Conservation (phyloP, 495 filamentous ascomycete species). For the Trichoderma orchidacearum region DNA sequence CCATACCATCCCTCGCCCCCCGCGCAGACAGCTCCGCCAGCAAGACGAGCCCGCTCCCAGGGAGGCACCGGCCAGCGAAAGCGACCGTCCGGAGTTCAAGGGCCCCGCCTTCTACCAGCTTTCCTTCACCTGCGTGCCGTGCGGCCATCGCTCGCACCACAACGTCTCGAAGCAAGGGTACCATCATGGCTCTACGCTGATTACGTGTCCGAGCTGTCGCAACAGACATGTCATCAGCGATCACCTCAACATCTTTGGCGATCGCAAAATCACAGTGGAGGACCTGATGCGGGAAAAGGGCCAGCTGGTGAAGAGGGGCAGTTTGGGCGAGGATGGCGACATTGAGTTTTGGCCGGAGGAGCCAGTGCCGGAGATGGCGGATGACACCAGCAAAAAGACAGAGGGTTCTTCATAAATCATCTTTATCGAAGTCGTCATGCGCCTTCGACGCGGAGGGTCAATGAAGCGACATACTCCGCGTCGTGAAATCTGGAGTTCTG, state of each 20-base stretch:
- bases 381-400: background rate
- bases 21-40: constrained; percentile 1
- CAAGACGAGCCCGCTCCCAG: constrained; percentile 10
- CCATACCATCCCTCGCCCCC: constrained; percentile 23
- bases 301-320: constrained; percentile 48
- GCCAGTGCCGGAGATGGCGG: background rate
- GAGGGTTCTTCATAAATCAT: background rate
- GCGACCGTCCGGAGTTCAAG: constrained; percentile 1
- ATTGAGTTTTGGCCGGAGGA: constrained; percentile 61
- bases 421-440: too few species aligned
- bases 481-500: too few species aligned
- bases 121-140: constrained; percentile 87
- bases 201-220: constrained; percentile 72
- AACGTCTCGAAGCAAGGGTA: constrained; percentile 84
- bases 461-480: too few species aligned
- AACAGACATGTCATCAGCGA: constrained; percentile 86
- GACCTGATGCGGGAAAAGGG: constrained; percentile 56
- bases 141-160: constrained; percentile 59
- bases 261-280: constrained; percentile 52
- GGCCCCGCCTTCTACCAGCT: constrained; percentile 58
- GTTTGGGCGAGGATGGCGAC: constrained; percentile 40
- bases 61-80: constrained; percentile 14
- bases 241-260: constrained; percentile 67
- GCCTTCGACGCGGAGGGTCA: too few species aligned
- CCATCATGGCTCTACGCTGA: constrained; percentile 73